phyloP scores from a whole-genome alignment of 345 rosid genomes.

The Hevea brasiliensis region DNA sequence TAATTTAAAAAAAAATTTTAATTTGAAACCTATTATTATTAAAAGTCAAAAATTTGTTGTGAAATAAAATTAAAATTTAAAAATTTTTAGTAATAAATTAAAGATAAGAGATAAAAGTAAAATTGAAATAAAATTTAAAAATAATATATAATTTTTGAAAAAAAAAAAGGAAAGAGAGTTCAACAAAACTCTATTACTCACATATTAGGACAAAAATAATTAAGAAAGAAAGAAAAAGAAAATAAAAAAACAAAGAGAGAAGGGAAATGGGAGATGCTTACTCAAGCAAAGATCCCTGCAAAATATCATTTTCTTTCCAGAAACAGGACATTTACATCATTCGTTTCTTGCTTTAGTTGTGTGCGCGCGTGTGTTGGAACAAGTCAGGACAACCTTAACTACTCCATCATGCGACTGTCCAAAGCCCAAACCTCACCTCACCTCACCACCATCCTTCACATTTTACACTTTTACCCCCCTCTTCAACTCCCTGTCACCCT shows the following conservation, averaged over 20 bases:
- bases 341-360: slow-evolving; percentile 11
- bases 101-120: too few species aligned
- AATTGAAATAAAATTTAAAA: too few species aligned
- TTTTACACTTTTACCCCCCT: neutral
- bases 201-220: neutral
- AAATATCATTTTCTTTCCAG: slow-evolving; percentile 17
- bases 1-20: too few species aligned
- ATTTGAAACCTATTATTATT: too few species aligned
- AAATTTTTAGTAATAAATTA: too few species aligned
- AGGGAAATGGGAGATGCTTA: neutral
- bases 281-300: slow-evolving; percentile 9
- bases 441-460: neutral
- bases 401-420: slow-evolving; percentile 23
- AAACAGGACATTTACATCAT: slow-evolving; percentile 26
- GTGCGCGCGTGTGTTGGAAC: slow-evolving; percentile 40
- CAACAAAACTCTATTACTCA: too few species aligned
- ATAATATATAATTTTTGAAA: too few species aligned
- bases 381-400: slow-evolving; percentile 51
- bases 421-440: neutral
- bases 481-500: neutral
- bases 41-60: too few species aligned
- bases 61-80: too few species aligned
- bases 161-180: too few species aligned
- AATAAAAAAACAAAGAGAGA: neutral
- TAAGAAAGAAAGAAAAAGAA: neutral